phyloP scores from a whole-genome alignment of 164 flowering plant species.

The Annona cherimola region DNA sequence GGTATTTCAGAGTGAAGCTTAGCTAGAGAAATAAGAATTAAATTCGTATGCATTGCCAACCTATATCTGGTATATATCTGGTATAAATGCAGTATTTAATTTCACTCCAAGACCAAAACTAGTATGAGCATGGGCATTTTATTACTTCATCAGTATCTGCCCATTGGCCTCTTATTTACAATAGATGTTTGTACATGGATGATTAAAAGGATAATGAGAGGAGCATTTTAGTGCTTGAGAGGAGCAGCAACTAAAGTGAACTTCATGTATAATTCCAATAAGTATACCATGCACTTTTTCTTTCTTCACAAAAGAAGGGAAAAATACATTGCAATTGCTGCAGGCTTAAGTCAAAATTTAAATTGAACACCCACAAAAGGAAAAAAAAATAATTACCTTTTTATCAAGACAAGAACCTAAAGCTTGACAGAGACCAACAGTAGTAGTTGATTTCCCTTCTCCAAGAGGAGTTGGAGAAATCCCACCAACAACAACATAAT shows the following conservation, averaged over 20 bases:
- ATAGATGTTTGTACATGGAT: too few relatives aligned
- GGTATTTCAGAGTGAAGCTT: too few relatives aligned
- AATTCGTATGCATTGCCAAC: too few relatives aligned
- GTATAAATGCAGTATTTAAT: not conserved
- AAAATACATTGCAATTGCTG: not conserved
- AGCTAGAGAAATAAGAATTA: too few relatives aligned
- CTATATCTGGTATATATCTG: not conserved
- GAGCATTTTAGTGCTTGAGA: not conserved
- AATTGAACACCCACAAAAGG: not conserved
- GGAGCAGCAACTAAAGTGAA: not conserved
- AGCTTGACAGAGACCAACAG: conserved; percentile 98
- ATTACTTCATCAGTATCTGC: not conserved
- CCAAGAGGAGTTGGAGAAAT: conserved; percentile 99
- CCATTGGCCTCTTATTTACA: not conserved
- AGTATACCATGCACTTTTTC: not conserved
- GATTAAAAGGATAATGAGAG: not conserved
- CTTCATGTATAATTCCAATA: not conserved
- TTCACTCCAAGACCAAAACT: not conserved
- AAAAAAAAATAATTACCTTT: conserved; percentile 49
- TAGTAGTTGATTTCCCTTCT: conserved; percentile 97
- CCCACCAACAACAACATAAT: conserved; percentile 97
- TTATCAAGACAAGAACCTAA: conserved; percentile 92
- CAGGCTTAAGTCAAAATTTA: not conserved
- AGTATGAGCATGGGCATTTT: not conserved
- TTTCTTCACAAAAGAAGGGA: too few relatives aligned